Evolutionary conservation across 148 eudicot species (phyloP).

Genomic region (Pharnaceum exiguum): DNA sequence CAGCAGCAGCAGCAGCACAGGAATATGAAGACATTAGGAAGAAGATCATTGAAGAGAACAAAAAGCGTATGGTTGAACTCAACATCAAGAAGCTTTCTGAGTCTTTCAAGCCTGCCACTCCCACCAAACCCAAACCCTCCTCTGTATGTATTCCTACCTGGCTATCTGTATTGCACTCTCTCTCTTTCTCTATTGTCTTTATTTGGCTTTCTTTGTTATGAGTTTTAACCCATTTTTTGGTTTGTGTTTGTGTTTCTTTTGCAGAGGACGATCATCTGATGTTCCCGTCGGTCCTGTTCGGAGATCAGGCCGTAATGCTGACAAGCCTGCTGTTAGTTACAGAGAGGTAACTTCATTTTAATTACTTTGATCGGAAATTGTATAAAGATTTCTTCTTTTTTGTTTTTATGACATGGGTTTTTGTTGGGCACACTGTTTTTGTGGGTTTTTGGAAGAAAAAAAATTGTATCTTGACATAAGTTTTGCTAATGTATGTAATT

Average conservation of each 20-base stretch:
- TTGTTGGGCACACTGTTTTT: no score
- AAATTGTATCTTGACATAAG: no score
- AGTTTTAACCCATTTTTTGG: no score
- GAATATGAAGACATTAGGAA: slow-evolving; percentile 47
- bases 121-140: slow-evolving; percentile 4
- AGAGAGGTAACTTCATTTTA: no score
- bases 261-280: slow-evolving; percentile 28
- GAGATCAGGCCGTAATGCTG: slow-evolving; percentile 57
- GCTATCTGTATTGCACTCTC: no score
- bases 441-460: no score
- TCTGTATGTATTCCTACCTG: slow-evolving; percentile 23
- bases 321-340: slow-evolving; percentile 51
- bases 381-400: no score
- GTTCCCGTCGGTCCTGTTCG: slow-evolving; percentile 31
- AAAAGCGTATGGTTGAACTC: slow-evolving; percentile 57
- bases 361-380: no score
- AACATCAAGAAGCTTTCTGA: slow-evolving; percentile 50
- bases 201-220: no score
- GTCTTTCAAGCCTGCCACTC: slow-evolving; percentile 26
- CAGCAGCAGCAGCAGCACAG: slow-evolving; percentile 29
- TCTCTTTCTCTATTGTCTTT: neutral
- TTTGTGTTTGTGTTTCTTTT: neutral
- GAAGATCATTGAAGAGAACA: slow-evolving; percentile 67
- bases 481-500: no score
- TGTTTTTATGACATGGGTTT: no score